These are phyloP conservation scores for Beauveria asiatica DNA, from an alignment of 2,329 filamentous ascomycete species.

Conservation along the genomic window DNA sequence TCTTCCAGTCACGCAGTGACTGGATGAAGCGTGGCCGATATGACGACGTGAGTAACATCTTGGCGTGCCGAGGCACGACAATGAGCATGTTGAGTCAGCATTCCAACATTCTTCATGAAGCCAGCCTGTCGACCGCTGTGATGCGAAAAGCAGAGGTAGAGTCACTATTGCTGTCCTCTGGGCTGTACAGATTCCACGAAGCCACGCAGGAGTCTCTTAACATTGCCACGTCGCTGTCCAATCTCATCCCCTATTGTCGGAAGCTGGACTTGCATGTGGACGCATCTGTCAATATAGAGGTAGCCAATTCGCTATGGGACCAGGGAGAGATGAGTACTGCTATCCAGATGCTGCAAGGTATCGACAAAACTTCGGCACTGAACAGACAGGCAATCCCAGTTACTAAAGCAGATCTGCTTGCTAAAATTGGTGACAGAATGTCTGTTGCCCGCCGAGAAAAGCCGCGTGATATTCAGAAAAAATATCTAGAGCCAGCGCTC, in stretches of 20 bases:
- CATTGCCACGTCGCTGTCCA: constrained; percentile 72
- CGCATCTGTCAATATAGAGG: constrained; percentile 69
- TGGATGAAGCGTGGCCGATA: constrained; percentile 83
- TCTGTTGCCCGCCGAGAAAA: constrained; percentile 87
- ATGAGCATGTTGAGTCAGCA: constrained; percentile 72
- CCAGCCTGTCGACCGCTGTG: constrained; percentile 53
- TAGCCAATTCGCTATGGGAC: constrained; percentile 87
- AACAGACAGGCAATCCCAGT: constrained; percentile 63
- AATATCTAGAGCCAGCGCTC: constrained; percentile 78
- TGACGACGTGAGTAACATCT: constrained; percentile 67
- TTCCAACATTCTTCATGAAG: constrained; percentile 48
- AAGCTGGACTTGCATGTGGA: constrained; percentile 68
- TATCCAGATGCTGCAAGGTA: constrained; percentile 75
- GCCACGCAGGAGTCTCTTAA: constrained; percentile 81
- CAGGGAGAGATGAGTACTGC: constrained; percentile 84
- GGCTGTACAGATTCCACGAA: constrained; percentile 69
- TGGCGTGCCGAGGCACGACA: constrained; percentile 75
- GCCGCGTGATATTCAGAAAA: constrained; percentile 78
- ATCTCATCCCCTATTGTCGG: constrained; percentile 62
- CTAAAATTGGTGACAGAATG: constrained; percentile 79
- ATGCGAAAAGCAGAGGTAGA: constrained; percentile 66
- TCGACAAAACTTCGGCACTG: constrained; percentile 52
- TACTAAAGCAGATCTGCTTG: constrained; percentile 69
- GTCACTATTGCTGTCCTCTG: constrained; percentile 66
- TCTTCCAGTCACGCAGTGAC: constrained; percentile 55